Base-by-base conservation (phyloP, 192 early-diverging fungal genomes). In the Rhizophagus clarus region DNA sequence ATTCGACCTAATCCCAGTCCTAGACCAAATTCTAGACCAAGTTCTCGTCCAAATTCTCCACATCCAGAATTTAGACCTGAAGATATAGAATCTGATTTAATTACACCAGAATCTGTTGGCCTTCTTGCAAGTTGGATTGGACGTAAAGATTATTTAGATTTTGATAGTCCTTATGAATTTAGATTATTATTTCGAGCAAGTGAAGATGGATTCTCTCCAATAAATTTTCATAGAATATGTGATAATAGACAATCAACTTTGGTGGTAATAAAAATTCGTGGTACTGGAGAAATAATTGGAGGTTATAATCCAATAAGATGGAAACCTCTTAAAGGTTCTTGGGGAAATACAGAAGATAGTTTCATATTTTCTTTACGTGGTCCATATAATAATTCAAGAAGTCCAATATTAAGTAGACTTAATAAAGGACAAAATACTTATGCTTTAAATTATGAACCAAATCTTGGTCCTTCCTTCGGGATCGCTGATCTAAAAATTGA, bases 251-350 rank as follows among this genome's bases (percentile, higher is more conserved):
- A 14, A 67, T 31, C 26, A 7, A 67, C 64, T 40, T 31, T 40
- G 4, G n/a, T n/a, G 0, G n/a, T 70, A 37, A 70, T 70, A 37
- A 70, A 70, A 70, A n/a, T 70, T 11, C 22, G 6, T n/a, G 68
- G 68, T 40, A 37, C 68, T 9, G 34, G 37, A 0, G 73, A 51
- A 74, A 31, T 60, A 32, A 32, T 74, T 7, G 73, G 73, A 51
- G 73, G 73, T 60, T 74, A 74, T 22, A 74, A 74, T 74, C 73
- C 73, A 6, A 29, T 74, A 24, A 40, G 51, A 20, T 74, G 73
- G 73, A 49, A 28, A 31, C 20, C n/a, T 22, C n/a, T 61, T 9
- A 40, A 51, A 17, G 45, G 49, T 32, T 20, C 26, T 56, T 74
- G 56, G 49, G 73, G 49, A 32, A 74, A 51, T 22, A 60, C 73